Evolutionary conservation across 2,329 filamentous ascomycete species (phyloP).

Genomic region (Penicillium sp.): DNA sequence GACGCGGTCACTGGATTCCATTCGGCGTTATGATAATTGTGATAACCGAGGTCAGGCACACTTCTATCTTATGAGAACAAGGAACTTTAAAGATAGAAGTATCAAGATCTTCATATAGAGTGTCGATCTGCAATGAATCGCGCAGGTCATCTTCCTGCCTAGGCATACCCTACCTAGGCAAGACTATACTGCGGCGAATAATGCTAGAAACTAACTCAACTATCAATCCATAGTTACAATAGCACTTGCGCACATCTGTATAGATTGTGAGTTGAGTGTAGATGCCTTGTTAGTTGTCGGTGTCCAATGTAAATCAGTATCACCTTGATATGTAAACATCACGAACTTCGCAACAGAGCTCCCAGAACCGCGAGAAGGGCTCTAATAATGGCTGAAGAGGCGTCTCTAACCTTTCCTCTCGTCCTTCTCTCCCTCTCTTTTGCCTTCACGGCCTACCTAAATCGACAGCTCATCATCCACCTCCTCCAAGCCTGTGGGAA

Average conservation of each 20-base stretch:
- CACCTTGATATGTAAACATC: not conserved
- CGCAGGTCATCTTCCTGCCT: not conserved
- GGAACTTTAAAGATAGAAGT: not conserved
- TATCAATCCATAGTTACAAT: not conserved
- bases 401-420: not conserved
- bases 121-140: not conserved
- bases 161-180: not conserved
- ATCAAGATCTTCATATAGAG: not conserved
- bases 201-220: not conserved
- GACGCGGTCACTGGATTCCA: constrained; percentile 17
- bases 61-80: not conserved
- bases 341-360: not conserved
- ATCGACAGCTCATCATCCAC: not conserved
- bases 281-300: not conserved
- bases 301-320: not conserved
- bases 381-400: not conserved
- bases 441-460: not conserved
- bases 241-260: not conserved
- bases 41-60: not conserved
- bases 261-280: not conserved
- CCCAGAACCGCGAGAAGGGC: not conserved
- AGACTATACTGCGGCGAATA: not conserved
- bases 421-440: not conserved
- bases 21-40: constrained; percentile 2
- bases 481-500: not conserved